Conservation (phyloP, 768 basidiomycete species). For the Termitomyces sp. region DNA sequence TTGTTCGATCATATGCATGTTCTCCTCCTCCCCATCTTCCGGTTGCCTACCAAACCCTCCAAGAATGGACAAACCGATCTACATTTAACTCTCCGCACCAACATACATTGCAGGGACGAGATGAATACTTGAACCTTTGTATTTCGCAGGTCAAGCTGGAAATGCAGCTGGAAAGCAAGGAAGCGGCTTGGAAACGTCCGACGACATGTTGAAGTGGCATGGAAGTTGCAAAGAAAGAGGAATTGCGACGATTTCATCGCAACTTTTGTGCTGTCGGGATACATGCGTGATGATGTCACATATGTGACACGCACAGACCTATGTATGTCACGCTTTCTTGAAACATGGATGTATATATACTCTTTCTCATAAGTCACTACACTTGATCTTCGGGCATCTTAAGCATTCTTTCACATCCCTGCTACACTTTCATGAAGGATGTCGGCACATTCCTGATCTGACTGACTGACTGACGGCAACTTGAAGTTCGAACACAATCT, state of each 20-base stretch:
- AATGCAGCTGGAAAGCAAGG: neutral
- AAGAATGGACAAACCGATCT: neutral
- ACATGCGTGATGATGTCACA: constrained; percentile 11
- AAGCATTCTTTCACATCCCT: too few relatives aligned
- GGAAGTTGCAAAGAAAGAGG: constrained; percentile 12
- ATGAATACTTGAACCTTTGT: neutral
- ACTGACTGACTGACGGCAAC: neutral
- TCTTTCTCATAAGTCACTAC: too few relatives aligned
- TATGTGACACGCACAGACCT: constrained; percentile 15
- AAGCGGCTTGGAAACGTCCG: neutral
- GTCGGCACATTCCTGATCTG: neutral
- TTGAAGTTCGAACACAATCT: neutral
- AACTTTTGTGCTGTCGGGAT: constrained; percentile 3
- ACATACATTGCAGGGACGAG: neutral
- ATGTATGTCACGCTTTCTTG: neutral
- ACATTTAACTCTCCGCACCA: neutral
- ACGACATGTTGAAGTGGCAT: neutral
- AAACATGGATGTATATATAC: neutral
- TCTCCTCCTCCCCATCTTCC: constrained; percentile 16
- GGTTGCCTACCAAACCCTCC: constrained; percentile 2
- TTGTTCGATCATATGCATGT: constrained; percentile 7
- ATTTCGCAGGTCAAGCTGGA: neutral
- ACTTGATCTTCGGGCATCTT: neutral
- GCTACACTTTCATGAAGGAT: neutral
- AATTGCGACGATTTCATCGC: constrained; percentile 2